phyloP scores from a whole-genome alignment of 352 stramenopile species.

The Phytopythium cucurbitacearum region DNA sequence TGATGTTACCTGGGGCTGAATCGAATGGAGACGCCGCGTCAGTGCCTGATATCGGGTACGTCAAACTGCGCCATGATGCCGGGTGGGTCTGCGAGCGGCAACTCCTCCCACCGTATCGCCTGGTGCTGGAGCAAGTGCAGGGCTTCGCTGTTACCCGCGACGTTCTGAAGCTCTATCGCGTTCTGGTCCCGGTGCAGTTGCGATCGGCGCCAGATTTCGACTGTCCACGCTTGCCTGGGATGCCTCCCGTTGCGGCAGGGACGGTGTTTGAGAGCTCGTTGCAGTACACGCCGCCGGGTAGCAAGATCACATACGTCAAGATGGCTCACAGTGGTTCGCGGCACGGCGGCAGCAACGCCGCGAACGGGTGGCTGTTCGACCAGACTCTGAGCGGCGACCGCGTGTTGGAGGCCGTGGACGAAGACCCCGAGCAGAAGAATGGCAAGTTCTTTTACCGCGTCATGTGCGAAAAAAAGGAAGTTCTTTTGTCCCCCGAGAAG shows the following conservation, averaged over 20 bases:
- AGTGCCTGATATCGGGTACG: slow-evolving; percentile 50
- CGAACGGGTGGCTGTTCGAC: slow-evolving; percentile 66
- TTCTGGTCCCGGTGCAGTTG: slow-evolving; percentile 60
- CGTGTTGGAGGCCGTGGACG: slow-evolving; percentile 62
- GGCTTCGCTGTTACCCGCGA: slow-evolving; percentile 65
- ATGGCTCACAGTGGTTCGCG: slow-evolving; percentile 46
- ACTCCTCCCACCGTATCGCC: slow-evolving; percentile 34
- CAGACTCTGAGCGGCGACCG: slow-evolving; percentile 58
- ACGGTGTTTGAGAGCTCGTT: slow-evolving; percentile 79
- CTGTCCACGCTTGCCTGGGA: slow-evolving; percentile 61
- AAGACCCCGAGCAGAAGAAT: slow-evolving; percentile 75
- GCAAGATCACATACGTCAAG: slow-evolving; percentile 79
- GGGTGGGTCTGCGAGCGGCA: slow-evolving; percentile 77
- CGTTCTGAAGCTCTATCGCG: slow-evolving; percentile 71
- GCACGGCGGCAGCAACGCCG: slow-evolving; percentile 24
- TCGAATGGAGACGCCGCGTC: not conserved
- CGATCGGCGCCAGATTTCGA: slow-evolving; percentile 76
- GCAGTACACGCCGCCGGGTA: slow-evolving; percentile 74
- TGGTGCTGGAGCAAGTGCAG: slow-evolving; percentile 66
- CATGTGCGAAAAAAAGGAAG: slow-evolving; percentile 61
- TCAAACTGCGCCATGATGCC: slow-evolving; percentile 78
- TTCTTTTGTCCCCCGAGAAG: slow-evolving; percentile 66
- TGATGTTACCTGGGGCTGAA: not conserved
- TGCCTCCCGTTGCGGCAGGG: slow-evolving; percentile 51
- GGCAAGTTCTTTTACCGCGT: slow-evolving; percentile 83